Conservation (phyloP, 257 asterid species). For the Lantana camara region DNA sequence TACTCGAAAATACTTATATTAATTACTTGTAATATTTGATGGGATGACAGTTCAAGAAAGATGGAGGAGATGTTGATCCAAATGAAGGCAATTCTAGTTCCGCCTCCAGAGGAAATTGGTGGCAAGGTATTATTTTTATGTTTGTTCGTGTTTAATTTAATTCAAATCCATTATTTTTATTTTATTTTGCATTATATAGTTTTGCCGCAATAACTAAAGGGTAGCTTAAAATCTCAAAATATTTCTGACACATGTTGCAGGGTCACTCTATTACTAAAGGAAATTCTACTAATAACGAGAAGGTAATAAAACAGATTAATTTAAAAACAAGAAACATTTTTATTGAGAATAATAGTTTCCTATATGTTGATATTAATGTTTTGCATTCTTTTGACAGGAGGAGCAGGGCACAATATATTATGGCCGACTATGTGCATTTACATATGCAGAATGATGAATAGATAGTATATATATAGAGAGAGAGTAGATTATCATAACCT, state of each 20-base stretch:
- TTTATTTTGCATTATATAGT: no score
- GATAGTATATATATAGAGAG: not conserved
- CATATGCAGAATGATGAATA: conserved; percentile 3
- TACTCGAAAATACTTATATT: no score
- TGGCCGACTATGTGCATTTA: not conserved
- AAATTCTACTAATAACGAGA: conserved; percentile 3
- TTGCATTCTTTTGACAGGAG: conserved; percentile 3
- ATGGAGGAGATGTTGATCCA: conserved; percentile 49
- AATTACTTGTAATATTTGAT: no score
- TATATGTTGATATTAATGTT: not conserved
- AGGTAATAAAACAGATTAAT: conserved; percentile 14
- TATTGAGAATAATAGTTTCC: not conserved
- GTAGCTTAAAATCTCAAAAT: not conserved
- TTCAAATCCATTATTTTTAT: not conserved
- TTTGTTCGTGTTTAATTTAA: not conserved
- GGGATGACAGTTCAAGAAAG: conserved; percentile 56
- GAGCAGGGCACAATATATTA: not conserved
- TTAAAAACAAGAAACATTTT: no score
- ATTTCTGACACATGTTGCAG: conserved; percentile 33
- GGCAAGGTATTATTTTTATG: conserved; percentile 58
- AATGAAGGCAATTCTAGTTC: conserved; percentile 50
- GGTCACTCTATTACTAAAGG: conserved; percentile 70
- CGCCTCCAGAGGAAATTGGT: conserved; percentile 92
- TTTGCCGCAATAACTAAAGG: not conserved
- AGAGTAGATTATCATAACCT: conserved; percentile 14